Evolutionary conservation across 2,329 filamentous ascomycete genomes (phyloP), one percentile per base, ranked within the genome.

Genomic region (Colletotrichum truncatum): DNA sequence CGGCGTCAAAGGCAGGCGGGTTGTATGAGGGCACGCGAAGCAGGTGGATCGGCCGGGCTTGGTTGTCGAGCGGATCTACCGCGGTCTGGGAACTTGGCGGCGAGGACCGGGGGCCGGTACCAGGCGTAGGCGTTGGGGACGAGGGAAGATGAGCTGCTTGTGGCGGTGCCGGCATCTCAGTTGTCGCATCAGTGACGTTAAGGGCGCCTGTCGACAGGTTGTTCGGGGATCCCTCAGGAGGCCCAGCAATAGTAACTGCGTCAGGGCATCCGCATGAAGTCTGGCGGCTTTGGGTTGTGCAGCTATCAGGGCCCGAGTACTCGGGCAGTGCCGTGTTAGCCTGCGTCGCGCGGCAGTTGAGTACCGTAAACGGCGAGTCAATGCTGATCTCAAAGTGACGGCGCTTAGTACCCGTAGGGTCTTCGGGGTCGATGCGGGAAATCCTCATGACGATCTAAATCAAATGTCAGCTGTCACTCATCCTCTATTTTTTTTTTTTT

Each of bases 381-480:
- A 98, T 98, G 70, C 93, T 97, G 72, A 97, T 97, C 77, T 98
- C 94, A 70, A 97, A 98, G 75, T 97, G 94, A 32, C 94, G 88
- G 68, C 94, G 88, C 74, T 94, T 94, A 68, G 82, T 85, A 34
- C 85, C 85, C 1, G 83, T 84, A 0, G 93, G 89, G 72, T 97
- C 92, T 10, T 90, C 88, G 38, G 90, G 87, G 71, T 97, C 94
- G 12, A 91, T 82, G 71, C 93, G 93, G 28, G 94, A 97, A 48
- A 98, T 90, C 55, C 94, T 91, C 89, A 98, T 93, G 67, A 97
- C 93, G 73, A 97, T 93, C 93, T 95, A 67, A 4, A 14, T n/a
- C n/a, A 9, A 30, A 3, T 38, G 51, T 74, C 61, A 72, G 61
- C 34, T 26, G 45, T 6, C 21, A 30, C 23, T 45, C 34, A 32